Percentiles rank a stretch among this genome's conserved stretches.
Evolutionary conservation across 2,329 filamentous ascomycete species (phyloP).

Genomic region (Dendryphion nanum): DNA sequence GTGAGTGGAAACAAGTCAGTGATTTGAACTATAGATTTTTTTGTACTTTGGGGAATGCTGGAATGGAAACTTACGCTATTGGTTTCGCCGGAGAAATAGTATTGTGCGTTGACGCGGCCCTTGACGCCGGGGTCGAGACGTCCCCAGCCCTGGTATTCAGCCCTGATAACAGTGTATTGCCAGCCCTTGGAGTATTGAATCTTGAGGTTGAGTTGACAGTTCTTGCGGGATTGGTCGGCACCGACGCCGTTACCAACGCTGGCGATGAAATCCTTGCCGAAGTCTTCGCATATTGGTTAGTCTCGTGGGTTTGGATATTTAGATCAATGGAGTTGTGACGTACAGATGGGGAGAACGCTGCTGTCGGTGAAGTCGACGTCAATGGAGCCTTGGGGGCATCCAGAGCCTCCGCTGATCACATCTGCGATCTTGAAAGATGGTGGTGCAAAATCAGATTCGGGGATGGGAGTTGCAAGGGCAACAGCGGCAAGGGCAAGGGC

Average conservation of each 20-base stretch:
- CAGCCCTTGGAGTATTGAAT: constrained; percentile 35
- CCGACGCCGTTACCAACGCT: constrained; percentile 22
- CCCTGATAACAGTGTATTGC: constrained; percentile 34
- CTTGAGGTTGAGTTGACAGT: constrained; percentile 39
- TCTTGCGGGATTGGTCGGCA: constrained; percentile 32
- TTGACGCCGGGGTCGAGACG: constrained; percentile 35
- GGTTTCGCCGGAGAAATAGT: constrained; percentile 37
- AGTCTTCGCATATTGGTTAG: constrained; percentile 15
- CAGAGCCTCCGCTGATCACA: constrained; percentile 31
- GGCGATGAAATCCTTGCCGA: constrained; percentile 32
- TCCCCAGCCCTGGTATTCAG: constrained; percentile 36
- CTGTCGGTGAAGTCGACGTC: constrained; percentile 32
- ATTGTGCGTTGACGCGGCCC: constrained; percentile 33
- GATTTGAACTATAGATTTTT: too few relatives aligned
- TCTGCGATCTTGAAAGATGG: constrained; percentile 31
- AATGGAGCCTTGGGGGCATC: constrained; percentile 37
- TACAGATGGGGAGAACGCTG: constrained; percentile 32
- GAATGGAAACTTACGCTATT: constrained; percentile 20
- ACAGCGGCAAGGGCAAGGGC: constrained; percentile 21
- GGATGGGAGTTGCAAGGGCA: constrained; percentile 19
- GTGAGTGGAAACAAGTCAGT: not conserved
- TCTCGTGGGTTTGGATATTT: not conserved
- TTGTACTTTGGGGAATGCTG: too few relatives aligned
- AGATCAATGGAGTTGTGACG: constrained; percentile 1
- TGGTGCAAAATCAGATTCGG: constrained; percentile 13